Evolutionary conservation across 2,329 filamentous ascomycete species (phyloP).

Genomic region (Claviceps lovelessii): DNA sequence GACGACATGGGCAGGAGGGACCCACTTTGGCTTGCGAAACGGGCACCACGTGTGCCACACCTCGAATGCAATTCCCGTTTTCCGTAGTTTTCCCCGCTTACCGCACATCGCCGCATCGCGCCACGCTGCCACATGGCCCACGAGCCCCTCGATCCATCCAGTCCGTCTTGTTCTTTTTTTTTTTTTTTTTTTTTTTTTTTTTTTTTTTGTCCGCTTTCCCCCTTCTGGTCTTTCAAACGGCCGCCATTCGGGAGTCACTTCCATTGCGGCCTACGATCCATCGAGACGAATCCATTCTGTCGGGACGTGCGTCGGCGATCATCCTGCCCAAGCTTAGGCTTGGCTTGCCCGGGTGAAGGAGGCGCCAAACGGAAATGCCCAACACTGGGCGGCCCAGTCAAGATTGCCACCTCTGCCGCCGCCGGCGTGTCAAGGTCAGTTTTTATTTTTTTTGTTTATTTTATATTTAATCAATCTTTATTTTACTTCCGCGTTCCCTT

Average conservation of each 20-base stretch:
- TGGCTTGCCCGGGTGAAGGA: neutral
- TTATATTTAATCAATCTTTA: neutral
- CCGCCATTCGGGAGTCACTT: neutral
- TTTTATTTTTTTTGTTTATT: neutral
- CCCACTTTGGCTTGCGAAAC: neutral
- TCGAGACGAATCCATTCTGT: neutral
- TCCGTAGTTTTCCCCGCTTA: neutral
- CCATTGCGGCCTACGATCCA: neutral
- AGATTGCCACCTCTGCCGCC: slow-evolving; percentile 27
- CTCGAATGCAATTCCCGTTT: neutral
- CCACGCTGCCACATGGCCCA: neutral
- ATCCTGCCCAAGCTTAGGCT: neutral
- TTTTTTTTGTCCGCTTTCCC: neutral
- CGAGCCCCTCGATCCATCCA: neutral
- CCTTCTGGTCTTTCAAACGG: neutral
- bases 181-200: neutral
- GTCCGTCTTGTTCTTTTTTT: neutral
- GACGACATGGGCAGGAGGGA: no score
- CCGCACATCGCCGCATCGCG: neutral
- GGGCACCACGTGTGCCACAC: neutral
- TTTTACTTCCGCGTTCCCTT: no score
- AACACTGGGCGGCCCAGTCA: slow-evolving; percentile 27
- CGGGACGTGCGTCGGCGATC: no score
- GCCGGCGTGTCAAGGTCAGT: slow-evolving; percentile 26
- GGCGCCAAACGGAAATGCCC: slow-evolving; percentile 17